Evolutionary conservation across 2,329 filamentous ascomycete genomes (phyloP), one percentile per base, ranked within the genome.

Genomic region (Colletotrichum sp.): DNA sequence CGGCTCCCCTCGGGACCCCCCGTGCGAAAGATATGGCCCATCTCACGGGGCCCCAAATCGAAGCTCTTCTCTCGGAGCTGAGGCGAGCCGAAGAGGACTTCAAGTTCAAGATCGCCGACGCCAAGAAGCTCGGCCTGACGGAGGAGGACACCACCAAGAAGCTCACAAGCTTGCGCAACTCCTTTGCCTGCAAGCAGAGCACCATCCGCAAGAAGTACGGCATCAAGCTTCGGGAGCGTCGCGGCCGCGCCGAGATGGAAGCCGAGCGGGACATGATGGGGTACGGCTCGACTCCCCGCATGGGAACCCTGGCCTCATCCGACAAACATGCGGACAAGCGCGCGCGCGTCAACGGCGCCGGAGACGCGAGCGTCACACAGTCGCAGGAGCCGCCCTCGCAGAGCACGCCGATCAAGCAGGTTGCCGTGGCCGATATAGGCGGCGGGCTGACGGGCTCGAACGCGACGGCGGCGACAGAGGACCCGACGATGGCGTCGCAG

Each of bases 121-220:
- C 66, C 5, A 48, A 72, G n/a, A 13, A 57, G 24, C 26, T 26
- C 38, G 30, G 67, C 10, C 38, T 28, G 5, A 58, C 13, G 8
- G 64, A 24, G 68, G 55, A 21, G 21, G 58, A 72, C 28, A 2
- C 64, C 2, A 64, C 83, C 77, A 74, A 75, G 48, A 74, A 77
- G 63, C 67, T 91, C 0, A 84, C 85, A 0, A 86, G 83, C 12
- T 78, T 91, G 2, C 87, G 87, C 55, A 92, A 91, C 77, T 86
- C 86, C 5, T 90, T 89, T 78, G 88, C 88, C 58, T 91, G 89
- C 5, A 90, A 90, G 72, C 89, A 91, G 80, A 91, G 88, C 69
- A 85, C 86, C n/a, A 88, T 90, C 5, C 87, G 90, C 15, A 92
- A 90, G 80, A 91, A 87, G 75, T 92, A 88, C 75, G 90, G 90